Evolutionary conservation across 1,139 yeast species (phyloP).

Genomic region (Cylindricascospora bacillispora): DNA sequence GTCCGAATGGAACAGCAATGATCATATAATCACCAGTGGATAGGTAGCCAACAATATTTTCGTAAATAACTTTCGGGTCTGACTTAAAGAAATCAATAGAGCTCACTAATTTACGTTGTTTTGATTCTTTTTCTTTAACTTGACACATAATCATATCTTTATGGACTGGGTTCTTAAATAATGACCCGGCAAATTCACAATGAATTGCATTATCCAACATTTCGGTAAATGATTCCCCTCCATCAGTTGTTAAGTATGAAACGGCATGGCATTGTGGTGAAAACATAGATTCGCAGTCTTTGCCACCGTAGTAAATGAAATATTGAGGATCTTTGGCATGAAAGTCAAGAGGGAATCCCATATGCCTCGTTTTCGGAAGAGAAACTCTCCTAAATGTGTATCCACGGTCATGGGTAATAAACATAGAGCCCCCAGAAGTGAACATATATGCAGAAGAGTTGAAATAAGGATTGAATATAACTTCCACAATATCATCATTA

Average conservation of each 20-base stretch:
- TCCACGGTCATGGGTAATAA: slow-evolving; percentile 59
- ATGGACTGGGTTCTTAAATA: slow-evolving; percentile 30
- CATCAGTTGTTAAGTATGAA: slow-evolving; percentile 50
- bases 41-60: slow-evolving; percentile 52
- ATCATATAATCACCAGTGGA: slow-evolving; percentile 54
- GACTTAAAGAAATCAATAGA: slow-evolving; percentile 42
- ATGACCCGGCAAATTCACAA: slow-evolving; percentile 60
- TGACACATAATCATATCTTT: slow-evolving; percentile 55
- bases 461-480: slow-evolving; percentile 47
- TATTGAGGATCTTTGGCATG: slow-evolving; percentile 41
- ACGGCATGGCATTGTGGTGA: slow-evolving; percentile 38
- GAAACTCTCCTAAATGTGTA: slow-evolving; percentile 33
- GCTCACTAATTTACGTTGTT: slow-evolving; percentile 31
- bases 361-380: slow-evolving; percentile 40
- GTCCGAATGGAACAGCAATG: slow-evolving; percentile 42
- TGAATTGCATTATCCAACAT: slow-evolving; percentile 38
- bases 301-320: slow-evolving; percentile 59
- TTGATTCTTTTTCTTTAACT: slow-evolving; percentile 23
- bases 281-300: slow-evolving; percentile 38
- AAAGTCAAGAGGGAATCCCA: slow-evolving; percentile 38
- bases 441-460: slow-evolving; percentile 55
- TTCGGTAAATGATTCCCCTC: slow-evolving; percentile 47
- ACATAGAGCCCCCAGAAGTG: slow-evolving; percentile 39
- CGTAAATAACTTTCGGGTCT: slow-evolving; percentile 30
- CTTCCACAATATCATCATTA: slow-evolving; percentile 36